Percentiles rank a stretch among this genome's conserved stretches.
Evolutionary conservation across 352 stramenopile genomes (phyloP).

Genomic region (Phytophthora aleatoria): DNA sequence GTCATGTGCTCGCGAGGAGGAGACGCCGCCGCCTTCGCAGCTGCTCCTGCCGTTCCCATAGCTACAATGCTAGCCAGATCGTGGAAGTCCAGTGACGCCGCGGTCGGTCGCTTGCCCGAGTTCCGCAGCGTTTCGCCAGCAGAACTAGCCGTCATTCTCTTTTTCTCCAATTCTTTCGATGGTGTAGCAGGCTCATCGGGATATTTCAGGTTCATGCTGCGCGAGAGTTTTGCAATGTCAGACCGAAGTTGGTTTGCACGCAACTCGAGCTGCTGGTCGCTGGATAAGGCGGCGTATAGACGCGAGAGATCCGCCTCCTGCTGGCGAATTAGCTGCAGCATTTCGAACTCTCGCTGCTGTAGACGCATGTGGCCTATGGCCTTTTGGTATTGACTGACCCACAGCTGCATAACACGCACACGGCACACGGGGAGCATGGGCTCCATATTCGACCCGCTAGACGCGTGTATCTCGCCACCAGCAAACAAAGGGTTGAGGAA

Average conservation of each 20-base stretch:
- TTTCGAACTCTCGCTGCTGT: constrained; percentile 87
- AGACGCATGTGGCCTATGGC: constrained; percentile 88
- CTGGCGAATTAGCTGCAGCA: constrained; percentile 81
- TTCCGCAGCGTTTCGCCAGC: constrained; percentile 5
- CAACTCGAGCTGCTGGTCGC: constrained; percentile 68
- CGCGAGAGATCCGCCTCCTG: constrained; percentile 79
- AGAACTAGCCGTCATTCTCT: constrained; percentile 16
- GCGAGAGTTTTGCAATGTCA: constrained; percentile 70
- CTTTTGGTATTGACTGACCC: constrained; percentile 88
- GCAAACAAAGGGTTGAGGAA: constrained; percentile 86
- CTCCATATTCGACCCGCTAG: constrained; percentile 49
- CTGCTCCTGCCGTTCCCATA: constrained; percentile 36
- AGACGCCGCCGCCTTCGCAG: constrained; percentile 23
- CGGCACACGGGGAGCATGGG: constrained; percentile 82
- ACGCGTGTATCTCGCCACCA: constrained; percentile 34
- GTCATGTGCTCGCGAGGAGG: constrained; percentile 37
- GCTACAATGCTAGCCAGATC: constrained; percentile 51
- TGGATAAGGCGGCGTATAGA: constrained; percentile 60
- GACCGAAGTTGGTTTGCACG: constrained; percentile 67
- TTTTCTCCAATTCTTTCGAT: constrained; percentile 27
- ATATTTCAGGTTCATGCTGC: constrained; percentile 81
- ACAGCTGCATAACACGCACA: constrained; percentile 88
- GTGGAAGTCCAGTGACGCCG: constrained; percentile 55
- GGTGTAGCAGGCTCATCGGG: constrained; percentile 34
- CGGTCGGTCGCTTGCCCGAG: constrained; percentile 30